Evolutionary conservation across 345 rosid species (phyloP).

Genomic region (Conringia planisiliqua): DNA sequence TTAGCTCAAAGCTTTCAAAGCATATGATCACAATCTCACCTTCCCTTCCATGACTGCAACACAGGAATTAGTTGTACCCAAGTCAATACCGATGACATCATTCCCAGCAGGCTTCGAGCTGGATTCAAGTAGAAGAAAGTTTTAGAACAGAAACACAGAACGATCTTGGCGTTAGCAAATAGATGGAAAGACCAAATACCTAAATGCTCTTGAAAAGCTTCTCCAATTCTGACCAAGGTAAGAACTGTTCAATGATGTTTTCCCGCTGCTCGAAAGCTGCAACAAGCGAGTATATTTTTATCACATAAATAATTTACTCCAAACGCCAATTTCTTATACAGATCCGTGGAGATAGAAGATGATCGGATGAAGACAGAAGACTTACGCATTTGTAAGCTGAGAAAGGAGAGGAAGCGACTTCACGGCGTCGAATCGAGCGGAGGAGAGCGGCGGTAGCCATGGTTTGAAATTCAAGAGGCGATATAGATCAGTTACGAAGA

Average conservation of each 20-base stretch:
- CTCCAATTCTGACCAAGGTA: constrained; percentile 45
- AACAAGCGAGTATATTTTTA: background rate
- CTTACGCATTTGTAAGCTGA: constrained; percentile 68
- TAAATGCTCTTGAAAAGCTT: constrained; percentile 64
- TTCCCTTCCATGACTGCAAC: constrained; percentile 99
- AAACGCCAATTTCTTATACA: background rate
- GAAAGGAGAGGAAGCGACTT: constrained; percentile 49
- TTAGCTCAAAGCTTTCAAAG: background rate
- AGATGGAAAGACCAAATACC: constrained; percentile 42
- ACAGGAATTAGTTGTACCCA: constrained; percentile 98
- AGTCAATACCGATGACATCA: constrained; percentile 91
- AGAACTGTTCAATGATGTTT: constrained; percentile 44
- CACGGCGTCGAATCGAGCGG: constrained; percentile 72
- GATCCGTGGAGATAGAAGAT: constrained; percentile 3
- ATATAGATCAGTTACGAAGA: background rate
- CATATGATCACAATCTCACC: constrained; percentile 35
- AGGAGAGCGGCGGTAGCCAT: constrained; percentile 74
- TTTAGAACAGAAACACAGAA: background rate
- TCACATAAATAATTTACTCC: background rate
- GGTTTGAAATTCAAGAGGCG: background rate
- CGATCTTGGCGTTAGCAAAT: background rate
- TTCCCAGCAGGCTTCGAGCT: constrained; percentile 84
- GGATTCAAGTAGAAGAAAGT: background rate
- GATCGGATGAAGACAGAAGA: background rate
- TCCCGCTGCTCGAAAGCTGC: constrained; percentile 56